These are phyloP conservation scores for Aspergillus haitiensis DNA, from an alignment of 495 filamentous ascomycete species.

Conservation along the genomic window DNA sequence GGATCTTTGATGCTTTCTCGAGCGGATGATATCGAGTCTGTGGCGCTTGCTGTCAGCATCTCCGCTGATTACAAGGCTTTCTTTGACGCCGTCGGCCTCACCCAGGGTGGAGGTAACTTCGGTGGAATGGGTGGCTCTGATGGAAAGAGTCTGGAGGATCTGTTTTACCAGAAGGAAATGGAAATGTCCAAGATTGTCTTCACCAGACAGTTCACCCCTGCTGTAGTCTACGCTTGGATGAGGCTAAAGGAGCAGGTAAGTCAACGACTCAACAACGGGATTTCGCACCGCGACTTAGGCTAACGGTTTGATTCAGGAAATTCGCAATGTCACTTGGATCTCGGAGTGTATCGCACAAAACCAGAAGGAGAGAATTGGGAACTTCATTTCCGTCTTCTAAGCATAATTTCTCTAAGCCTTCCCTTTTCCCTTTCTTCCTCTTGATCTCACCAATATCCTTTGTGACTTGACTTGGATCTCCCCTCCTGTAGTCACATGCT, in stretches of 20 bases:
- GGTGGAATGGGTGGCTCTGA: conserved; percentile 87
- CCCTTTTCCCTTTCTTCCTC: conserved; percentile 10
- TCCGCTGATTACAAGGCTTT: conserved; percentile 88
- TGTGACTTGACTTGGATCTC: too few species aligned
- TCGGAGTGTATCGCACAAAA: conserved; percentile 99
- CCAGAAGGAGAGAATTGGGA: conserved; percentile 97
- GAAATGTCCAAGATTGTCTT: conserved; percentile 93
- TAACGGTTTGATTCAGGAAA: conserved; percentile 67
- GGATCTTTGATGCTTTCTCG: conserved; percentile 93
- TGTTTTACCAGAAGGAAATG: conserved; percentile 99
- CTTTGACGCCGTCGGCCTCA: conserved; percentile 89
- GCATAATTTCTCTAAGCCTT: conserved; percentile 17
- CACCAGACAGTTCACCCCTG: conserved; percentile 92
- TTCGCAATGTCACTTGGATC: conserved; percentile 99
- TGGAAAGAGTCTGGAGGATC: conserved; percentile 88
- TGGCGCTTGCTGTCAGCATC: conserved; percentile 87
- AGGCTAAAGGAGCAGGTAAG: conserved; percentile 95
- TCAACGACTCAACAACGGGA: not conserved
- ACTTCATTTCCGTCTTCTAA: conserved; percentile 97
- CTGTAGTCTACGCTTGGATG: conserved; percentile 96
- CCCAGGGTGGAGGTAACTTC: conserved; percentile 67
- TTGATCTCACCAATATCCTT: conserved; percentile 6
- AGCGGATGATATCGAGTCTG: conserved; percentile 92
- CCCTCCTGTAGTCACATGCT: not conserved
- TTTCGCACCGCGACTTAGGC: conserved; percentile 1